Conservation (phyloP, 1,284 basidiomycete species). For the Fomitopsis betulina region DNA sequence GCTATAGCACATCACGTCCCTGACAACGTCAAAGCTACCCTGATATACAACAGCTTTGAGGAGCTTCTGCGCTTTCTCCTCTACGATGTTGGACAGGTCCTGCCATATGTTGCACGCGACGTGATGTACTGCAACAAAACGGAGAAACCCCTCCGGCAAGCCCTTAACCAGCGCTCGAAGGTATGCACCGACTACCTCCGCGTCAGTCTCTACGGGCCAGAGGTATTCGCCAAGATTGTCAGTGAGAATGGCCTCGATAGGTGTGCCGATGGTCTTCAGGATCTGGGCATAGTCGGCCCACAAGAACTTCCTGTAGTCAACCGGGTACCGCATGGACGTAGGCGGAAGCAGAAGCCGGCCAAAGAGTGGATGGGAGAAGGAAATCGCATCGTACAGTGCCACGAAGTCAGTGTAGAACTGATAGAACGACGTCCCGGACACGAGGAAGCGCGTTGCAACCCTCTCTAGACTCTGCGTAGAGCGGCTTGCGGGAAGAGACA, state of each 20-base stretch:
- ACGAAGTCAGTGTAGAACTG: conserved; percentile 94
- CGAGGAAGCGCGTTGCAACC: conserved; percentile 60
- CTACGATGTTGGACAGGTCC: conserved; percentile 37
- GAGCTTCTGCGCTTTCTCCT: conserved; percentile 45
- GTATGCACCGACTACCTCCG: conserved; percentile 63
- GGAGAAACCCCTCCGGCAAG: conserved; percentile 56
- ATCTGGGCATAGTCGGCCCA: conserved; percentile 78
- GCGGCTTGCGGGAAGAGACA: conserved; percentile 29
- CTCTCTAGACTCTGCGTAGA: conserved; percentile 43
- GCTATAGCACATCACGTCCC: conserved; percentile 51
- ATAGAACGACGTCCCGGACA: conserved; percentile 76
- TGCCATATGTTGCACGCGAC: conserved; percentile 74
- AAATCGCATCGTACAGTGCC: conserved; percentile 85
- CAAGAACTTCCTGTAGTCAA: conserved; percentile 82
- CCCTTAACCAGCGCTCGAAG: conserved; percentile 45
- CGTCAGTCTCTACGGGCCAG: conserved; percentile 66
- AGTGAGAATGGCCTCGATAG: conserved; percentile 42
- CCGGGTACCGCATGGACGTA: conserved; percentile 68
- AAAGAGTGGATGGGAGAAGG: conserved; percentile 81
- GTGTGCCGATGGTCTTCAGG: conserved; percentile 51
- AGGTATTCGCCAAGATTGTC: conserved; percentile 57
- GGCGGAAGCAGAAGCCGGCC: conserved; percentile 76
- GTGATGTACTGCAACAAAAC: conserved; percentile 76
- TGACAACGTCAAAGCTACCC: conserved; percentile 41
- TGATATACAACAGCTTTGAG: conserved; percentile 49